Evolutionary conservation across 1,284 basidiomycete genomes (phyloP).

Genomic region (Erythrobasidium hasegawianum): DNA sequence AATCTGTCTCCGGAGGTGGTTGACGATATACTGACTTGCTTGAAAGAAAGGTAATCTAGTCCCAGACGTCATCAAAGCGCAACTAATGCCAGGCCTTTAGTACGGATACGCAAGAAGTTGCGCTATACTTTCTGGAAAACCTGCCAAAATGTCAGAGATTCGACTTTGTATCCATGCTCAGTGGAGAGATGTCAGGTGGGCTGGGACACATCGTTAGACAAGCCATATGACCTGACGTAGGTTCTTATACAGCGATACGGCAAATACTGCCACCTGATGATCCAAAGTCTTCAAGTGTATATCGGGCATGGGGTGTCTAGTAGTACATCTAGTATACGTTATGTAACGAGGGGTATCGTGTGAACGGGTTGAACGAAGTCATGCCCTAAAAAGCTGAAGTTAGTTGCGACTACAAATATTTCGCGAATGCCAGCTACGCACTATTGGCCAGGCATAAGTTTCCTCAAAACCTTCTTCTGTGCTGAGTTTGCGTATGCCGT

Average conservation of each 20-base stretch:
- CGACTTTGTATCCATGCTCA: slow-evolving; percentile 34
- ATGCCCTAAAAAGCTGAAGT: no score
- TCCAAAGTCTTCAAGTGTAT: no score
- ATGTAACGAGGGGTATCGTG: no score
- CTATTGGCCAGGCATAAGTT: slow-evolving; percentile 24
- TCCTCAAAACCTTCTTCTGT: slow-evolving; percentile 14
- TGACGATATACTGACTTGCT: slow-evolving; percentile 10
- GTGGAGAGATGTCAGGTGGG: slow-evolving; percentile 21
- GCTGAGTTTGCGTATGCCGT: slow-evolving; percentile 28
- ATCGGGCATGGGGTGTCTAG: no score
- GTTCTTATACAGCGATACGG: neutral
- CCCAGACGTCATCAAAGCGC: no score
- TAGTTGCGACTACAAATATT: no score
- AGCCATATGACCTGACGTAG: neutral
- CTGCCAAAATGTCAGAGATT: slow-evolving; percentile 13
- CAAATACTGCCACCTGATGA: neutral
- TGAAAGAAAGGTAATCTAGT: slow-evolving; percentile 1
- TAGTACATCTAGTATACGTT: no score
- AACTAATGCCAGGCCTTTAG: no score
- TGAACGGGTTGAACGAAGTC: no score
- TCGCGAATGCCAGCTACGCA: neutral
- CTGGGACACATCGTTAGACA: neutral
- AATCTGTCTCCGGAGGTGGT: slow-evolving; percentile 28
- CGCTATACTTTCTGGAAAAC: neutral
- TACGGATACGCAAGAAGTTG: neutral